Evolutionary conservation across 805 yeast genomes (phyloP), one percentile per base, ranked within the genome.

Genomic region (Allodekkera sacchari): DNA sequence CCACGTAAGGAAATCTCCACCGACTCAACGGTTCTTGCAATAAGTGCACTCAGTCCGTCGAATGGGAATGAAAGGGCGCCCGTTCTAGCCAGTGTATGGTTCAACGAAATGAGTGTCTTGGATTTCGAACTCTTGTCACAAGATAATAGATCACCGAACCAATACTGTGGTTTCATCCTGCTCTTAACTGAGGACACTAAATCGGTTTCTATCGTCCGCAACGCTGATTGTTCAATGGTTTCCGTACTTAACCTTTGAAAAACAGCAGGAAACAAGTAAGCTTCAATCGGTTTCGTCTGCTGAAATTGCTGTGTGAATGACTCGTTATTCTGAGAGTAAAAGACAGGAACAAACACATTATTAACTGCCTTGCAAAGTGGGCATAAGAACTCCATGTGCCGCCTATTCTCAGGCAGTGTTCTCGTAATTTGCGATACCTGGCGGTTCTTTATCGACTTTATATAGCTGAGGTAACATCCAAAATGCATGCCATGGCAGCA

Each of bases 401-500:
- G 76, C 9, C 66, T 57, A 39, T 82, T 75, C 41, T 81, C 94
- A 0, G 95, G 94, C 5, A 77, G 64, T 30, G 88, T 83, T 48
- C 94, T 66, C 0, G 95, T 83, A 21, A 87, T 73, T 48, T 85
- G 94, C 12, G 68, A 73, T 43, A 71, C 74, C 21, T 53, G 57
- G 11, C 78, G 66, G 6, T 65, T 55, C 31, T 71, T 61, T 26
- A 68, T 64, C n/a, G 77, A 68, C 20, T 64, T 61, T 47, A 80
- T 53, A 47, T 75, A 83, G 36, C 75, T 74, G 32, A 72, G 55
- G 46, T 78, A 80, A 50, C 98, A 89, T 12, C 71, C 64, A 38
- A 71, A 74, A 53, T 89, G 98, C 77, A 89, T 80, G 2, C 95
- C 94, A 56, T 89, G 98, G 1, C 96, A 94, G 61, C 98, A 89